Conservation (phyloP, 2,329 filamentous ascomycete species). For the Orbilia blumenaviensis region DNA sequence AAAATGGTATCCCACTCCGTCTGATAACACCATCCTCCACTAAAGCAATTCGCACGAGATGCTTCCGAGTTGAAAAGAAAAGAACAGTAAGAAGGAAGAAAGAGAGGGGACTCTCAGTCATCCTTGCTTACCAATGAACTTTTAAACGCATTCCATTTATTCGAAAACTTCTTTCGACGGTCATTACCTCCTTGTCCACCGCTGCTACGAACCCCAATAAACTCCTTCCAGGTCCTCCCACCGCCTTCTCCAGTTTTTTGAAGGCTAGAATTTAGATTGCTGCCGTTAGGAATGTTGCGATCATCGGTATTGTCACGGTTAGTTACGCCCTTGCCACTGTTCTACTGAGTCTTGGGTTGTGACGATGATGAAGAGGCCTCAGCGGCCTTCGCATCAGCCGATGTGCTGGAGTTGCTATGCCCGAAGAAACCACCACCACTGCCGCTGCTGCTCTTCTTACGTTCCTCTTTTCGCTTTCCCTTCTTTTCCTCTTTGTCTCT, state of each 20-base stretch:
- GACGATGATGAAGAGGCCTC: conserved; percentile 21
- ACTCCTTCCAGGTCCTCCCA: conserved; percentile 12
- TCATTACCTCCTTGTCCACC: not conserved
- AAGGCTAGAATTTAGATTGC: too few species aligned
- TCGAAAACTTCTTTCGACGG: not conserved
- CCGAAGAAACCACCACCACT: conserved; percentile 38
- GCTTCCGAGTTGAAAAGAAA: not conserved
- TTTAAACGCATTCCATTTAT: conserved; percentile 23
- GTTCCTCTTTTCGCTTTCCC: conserved; percentile 70
- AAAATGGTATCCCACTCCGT: too few species aligned
- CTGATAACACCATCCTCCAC: too few species aligned
- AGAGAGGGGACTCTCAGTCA: conserved; percentile 6
- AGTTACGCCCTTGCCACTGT: not conserved
- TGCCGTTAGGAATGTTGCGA: too few species aligned
- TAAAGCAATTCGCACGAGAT: not conserved
- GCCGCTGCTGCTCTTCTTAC: conserved; percentile 62
- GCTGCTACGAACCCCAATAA: not conserved
- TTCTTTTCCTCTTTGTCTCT: conserved; percentile 85
- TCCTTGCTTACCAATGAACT: not conserved
- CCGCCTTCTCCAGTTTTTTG: conserved; percentile 1
- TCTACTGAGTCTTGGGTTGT: conserved; percentile 44
- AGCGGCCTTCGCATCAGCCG: conserved; percentile 21
- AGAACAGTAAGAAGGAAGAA: not conserved
- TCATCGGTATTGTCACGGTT: not conserved
- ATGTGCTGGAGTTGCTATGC: conserved; percentile 37